phyloP scores from a whole-genome alignment of 768 basidiomycete genomes.

The Amanita rubescens region DNA sequence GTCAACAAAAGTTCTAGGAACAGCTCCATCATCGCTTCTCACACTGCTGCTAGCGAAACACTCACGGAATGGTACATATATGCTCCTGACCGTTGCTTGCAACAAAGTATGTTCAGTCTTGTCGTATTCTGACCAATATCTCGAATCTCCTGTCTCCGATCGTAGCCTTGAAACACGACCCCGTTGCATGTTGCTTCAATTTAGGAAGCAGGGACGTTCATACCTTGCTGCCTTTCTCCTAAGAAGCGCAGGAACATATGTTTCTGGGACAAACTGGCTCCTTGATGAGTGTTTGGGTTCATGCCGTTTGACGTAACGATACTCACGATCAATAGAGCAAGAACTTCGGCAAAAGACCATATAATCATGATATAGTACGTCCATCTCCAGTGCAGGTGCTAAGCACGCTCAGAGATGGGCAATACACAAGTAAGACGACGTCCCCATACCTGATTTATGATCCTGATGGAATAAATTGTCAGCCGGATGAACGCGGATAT shows the following conservation, averaged over 20 bases:
- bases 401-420: not conserved
- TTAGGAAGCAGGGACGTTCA: too few species aligned
- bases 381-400: constrained; percentile 68
- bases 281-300: not conserved
- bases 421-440: not conserved
- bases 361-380: constrained; percentile 66
- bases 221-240: constrained; percentile 55
- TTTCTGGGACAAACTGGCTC: constrained; percentile 60
- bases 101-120: constrained; percentile 35
- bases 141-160: constrained; percentile 41
- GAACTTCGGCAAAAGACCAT: constrained; percentile 53
- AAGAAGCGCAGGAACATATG: constrained; percentile 54
- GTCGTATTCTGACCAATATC: constrained; percentile 58
- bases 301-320: not conserved
- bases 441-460: constrained; percentile 55
- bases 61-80: constrained; percentile 69
- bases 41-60: not conserved
- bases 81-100: constrained; percentile 46
- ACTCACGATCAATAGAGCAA: constrained; percentile 45
- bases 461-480: constrained; percentile 25
- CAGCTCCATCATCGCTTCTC: not conserved
- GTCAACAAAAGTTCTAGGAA: constrained; percentile 47
- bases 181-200: too few species aligned
- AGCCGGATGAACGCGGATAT: not conserved
- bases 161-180: constrained; percentile 50